Evolutionary conservation across 2,329 filamentous ascomycete genomes (phyloP), one percentile per base, ranked within the genome.

Genomic region (Colletotrichum tofieldiae): DNA sequence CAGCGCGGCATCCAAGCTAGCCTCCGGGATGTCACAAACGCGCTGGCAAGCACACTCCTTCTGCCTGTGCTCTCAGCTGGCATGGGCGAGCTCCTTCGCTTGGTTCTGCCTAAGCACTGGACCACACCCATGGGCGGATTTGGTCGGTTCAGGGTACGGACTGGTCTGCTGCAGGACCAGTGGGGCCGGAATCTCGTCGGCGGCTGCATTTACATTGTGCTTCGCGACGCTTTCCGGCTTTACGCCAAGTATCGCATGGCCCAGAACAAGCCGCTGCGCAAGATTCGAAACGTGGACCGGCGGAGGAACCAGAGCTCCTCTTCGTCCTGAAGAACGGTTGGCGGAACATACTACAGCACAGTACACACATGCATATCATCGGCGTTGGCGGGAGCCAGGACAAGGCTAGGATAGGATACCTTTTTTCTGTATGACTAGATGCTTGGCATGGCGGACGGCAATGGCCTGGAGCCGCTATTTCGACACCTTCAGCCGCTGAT

Each of bases 151-250:
- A 60, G 45, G 12, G 49, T 71, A 45, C 85, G 88, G 3, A 89
- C 89, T 0, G 92, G 93, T 0, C 85, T 98, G 35, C 81, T 99
- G 41, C 93, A 96, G 78, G 90, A 93, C 76, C 91, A 92, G 71
- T 98, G 96, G 94, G 96, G 95, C 1, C 88, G 96, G 67, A 98
- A 94, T 77, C 86, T 99, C 3, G 88, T 96, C 1, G 96, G 96
- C 1, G 96, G 96, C 0, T 96, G 94, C 79, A 83, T 97, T 26
- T 98, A 96, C 77, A 92, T 98, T 20, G 91, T 98, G 12, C 81
- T 98, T 64, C 96, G 96, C 81, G 91, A 93, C 76, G 85, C 85
- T 3, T 83, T 92, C 62, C 83, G 85, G 69, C 81, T 93, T 32
- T 93, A 91, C 77, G 86, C 87, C 75, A 93, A 92, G 82, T 91